phyloP scores from a whole-genome alignment of 768 basidiomycete genomes.

The Filobasidium wieringae region DNA sequence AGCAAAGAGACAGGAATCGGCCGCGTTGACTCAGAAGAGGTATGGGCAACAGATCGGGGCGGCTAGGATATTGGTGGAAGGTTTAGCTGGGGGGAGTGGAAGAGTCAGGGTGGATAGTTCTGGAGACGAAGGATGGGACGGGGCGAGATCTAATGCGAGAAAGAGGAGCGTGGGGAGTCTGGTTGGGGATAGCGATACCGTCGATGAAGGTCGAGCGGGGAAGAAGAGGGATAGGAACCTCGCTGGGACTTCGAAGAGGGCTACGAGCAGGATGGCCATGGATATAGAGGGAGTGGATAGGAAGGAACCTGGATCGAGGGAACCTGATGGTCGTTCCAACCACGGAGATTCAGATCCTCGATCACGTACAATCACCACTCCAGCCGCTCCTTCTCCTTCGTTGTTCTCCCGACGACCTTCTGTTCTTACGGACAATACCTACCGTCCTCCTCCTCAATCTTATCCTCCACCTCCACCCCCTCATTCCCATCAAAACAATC shows the following conservation, averaged over 20 bases:
- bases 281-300: background rate
- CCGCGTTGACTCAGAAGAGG: constrained; percentile 18
- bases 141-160: background rate
- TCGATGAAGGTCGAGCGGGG: background rate
- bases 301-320: background rate
- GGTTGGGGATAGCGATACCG: background rate
- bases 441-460: no score
- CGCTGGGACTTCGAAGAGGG: background rate
- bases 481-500: no score
- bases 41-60: constrained; percentile 22
- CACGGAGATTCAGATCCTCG: no score
- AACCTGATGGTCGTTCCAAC: no score
- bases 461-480: no score
- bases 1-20: constrained; percentile 10
- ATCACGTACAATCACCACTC: no score
- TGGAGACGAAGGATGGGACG: background rate
- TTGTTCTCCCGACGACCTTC: no score
- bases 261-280: background rate
- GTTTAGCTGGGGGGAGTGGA: background rate
- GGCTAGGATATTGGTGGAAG: constrained; percentile 13
- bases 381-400: no score
- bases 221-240: background rate
- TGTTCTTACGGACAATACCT: no score
- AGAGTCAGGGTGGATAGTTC: background rate
- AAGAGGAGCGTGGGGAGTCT: constrained; percentile 1